Evolutionary conservation across 2,329 filamentous ascomycete genomes (phyloP).

Genomic region (Trichophyton simii): DNA sequence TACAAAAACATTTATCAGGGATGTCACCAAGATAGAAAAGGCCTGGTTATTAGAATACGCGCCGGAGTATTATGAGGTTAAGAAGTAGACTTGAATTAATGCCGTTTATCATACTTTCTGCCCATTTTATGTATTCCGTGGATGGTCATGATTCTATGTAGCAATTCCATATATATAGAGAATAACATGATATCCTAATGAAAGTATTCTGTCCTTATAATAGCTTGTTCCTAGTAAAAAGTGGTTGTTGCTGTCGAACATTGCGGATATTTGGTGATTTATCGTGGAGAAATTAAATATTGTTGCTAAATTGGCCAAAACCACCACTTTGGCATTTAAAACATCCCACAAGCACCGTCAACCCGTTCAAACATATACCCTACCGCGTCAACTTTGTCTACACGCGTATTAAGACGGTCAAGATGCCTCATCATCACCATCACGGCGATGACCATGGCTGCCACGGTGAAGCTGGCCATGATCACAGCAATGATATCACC

Average conservation of each 20-base stretch:
- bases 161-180: no score
- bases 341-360: not conserved
- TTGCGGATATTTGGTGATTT: not conserved
- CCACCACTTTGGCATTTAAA: no score
- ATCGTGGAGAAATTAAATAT: no score
- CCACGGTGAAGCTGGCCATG: constrained; percentile 52
- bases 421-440: constrained; percentile 20
- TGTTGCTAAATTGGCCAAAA: no score
- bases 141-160: no score
- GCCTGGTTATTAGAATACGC: constrained; percentile 85
- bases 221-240: no score
- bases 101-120: not conserved
- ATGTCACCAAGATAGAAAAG: constrained; percentile 88
- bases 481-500: constrained; percentile 84
- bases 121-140: not conserved
- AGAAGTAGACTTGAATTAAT: constrained; percentile 7
- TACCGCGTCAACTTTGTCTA: not conserved
- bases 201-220: no score
- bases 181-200: no score
- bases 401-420: not conserved
- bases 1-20: constrained; percentile 77
- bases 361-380: not conserved
- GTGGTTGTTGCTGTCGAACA: no score
- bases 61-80: constrained; percentile 63
- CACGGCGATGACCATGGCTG: constrained; percentile 37